A percentile compares a stretch with the other conserved stretches of the same genome.
Conservation (phyloP, 148 eudicot genomes). For the Camellia japonica region DNA sequence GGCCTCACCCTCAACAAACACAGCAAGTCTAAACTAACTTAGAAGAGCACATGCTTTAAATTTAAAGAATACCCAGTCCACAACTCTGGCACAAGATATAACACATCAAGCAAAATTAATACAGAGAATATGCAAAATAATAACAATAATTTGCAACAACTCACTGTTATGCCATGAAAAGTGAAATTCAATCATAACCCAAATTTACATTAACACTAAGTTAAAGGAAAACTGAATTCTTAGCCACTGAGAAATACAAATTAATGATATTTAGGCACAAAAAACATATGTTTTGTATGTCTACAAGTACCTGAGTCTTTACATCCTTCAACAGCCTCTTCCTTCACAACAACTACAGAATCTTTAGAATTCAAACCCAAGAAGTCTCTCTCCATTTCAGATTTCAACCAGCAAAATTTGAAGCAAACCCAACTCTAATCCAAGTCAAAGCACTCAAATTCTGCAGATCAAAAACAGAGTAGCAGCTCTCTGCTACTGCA, state of each 20-base stretch:
- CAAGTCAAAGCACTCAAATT: background rate
- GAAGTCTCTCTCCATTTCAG: conserved; percentile 40
- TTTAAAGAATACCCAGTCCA: background rate
- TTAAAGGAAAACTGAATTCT: background rate
- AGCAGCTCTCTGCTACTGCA: background rate
- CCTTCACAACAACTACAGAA: conserved; percentile 19
- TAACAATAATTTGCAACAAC: background rate
- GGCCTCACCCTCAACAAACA: background rate
- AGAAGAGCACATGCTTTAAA: background rate
- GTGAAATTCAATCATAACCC: background rate
- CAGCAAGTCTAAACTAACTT: background rate
- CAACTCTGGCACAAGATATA: background rate
- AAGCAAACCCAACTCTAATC: background rate
- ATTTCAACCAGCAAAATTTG: conserved; percentile 6
- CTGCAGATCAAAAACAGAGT: background rate
- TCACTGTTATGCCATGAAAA: background rate
- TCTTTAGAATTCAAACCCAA: conserved; percentile 37
- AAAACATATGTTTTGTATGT: background rate
- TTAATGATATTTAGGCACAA: background rate
- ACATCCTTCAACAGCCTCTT: conserved; percentile 29
- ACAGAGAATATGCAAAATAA: background rate
- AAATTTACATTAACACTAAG: background rate
- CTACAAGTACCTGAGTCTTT: conserved; percentile 21
- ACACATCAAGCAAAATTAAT: background rate
- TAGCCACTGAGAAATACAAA: background rate